Evolutionary conservation across 768 basidiomycete genomes (phyloP), one percentile per base, ranked within the genome.

Genomic region (Panaeolus papilionaceus): DNA sequence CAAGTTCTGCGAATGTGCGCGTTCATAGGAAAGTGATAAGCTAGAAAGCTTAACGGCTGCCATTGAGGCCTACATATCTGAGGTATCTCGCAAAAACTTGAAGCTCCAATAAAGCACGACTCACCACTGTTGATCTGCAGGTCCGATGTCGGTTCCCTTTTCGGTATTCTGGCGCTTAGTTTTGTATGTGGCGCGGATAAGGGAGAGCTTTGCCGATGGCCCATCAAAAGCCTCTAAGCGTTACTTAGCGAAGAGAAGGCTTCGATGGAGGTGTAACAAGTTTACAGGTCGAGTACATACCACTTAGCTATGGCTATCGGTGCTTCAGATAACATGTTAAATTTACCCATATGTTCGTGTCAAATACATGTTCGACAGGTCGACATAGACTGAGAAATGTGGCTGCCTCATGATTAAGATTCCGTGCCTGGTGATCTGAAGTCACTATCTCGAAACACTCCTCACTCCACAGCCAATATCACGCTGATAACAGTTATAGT

Each of bases 381-480:
- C 47, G 23, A 49, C 47, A 49, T 26, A 23, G 9, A 49, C 47
- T 58, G 54, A 58, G 54, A 58, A 58, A 33, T 58, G 54, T 12
- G n/a, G 54, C 26, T 14, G 33, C 54, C 54, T 58, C 54, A 58
- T 58, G 54, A 58, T 37, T 33, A 28, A 58, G 54, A 58, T 58
- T 28, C 12, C 54, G 54, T 58, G 28, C 54, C 54, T 58, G 54
- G 54, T n/a, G 26, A 58, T 58, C 54, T 16, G 4, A 28, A 58
- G 54, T 4, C 1, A 37, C 12, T 28, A 16, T 58, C 54, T 28
- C 33, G 54, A 28, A 58, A 33, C 28, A 58, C 20, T 16, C 26
- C 26, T 18, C 26, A 33, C 28, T 33, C 26, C 54, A 58, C 28
- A 16, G 16, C 20, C 12, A 16, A 58, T 58, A 58, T 33, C 54